These are phyloP conservation scores for Rhizopogon rudus DNA, from an alignment of 768 basidiomycete species.

Conservation along the genomic window DNA sequence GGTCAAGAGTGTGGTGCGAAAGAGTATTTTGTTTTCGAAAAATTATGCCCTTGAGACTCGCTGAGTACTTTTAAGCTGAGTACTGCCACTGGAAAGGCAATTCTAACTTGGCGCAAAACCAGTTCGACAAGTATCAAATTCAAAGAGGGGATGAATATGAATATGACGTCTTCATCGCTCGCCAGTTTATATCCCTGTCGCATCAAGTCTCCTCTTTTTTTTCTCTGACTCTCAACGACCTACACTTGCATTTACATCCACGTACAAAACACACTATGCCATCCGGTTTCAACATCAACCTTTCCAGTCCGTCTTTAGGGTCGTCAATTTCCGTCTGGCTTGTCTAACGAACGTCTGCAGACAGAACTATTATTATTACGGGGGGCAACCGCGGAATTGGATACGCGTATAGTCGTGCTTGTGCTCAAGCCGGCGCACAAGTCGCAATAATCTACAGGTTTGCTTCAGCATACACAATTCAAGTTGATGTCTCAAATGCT, in stretches of 20 bases:
- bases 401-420: slow-evolving; percentile 44
- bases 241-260: neutral
- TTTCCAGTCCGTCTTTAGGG: neutral
- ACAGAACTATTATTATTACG: slow-evolving; percentile 50
- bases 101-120: neutral
- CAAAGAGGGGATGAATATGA: neutral
- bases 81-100: neutral
- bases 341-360: slow-evolving; percentile 12
- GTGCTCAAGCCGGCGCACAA: slow-evolving; percentile 49
- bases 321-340: neutral
- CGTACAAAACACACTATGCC: neutral
- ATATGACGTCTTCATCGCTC: neutral
- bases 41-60: neutral
- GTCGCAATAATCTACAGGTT: slow-evolving; percentile 62
- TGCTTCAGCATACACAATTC: neutral
- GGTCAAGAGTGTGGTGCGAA: no score
- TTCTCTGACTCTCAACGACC: neutral
- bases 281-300: neutral
- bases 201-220: neutral
- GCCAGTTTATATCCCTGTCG: neutral
- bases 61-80: neutral
- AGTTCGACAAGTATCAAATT: neutral
- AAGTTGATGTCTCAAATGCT: neutral
- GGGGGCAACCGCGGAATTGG: slow-evolving; percentile 65
- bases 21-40: no score